Evolutionary conservation across 2,329 filamentous ascomycete genomes (phyloP), one percentile per base, ranked within the genome.

Genomic region (Penicillium sp.): DNA sequence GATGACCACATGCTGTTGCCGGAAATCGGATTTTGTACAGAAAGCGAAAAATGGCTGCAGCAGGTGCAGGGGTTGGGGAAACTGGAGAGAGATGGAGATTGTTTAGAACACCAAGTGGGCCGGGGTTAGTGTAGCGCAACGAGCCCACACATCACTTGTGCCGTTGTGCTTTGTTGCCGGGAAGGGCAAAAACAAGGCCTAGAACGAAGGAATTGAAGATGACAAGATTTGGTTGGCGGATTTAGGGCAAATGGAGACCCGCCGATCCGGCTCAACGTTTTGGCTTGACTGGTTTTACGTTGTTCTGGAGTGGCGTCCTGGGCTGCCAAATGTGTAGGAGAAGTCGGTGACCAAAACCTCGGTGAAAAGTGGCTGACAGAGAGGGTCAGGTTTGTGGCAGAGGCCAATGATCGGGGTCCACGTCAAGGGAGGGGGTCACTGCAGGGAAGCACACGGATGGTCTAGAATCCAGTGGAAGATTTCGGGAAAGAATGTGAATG

Each of bases 1-100:
- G 66, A 68, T 62, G 60, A 66, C 68, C 72, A 73, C 72, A 74
- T 74, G 70, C 70, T 72, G 69, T 38, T 44, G 48, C 49, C 43
- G 31, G 42, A 47, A 58, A 51, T 48, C 25, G 44, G 53, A 43
- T 42, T 31, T 36, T 47, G 51, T 42, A 53, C 49, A 42, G 42
- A 53, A 52, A 53, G 35, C 42, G 43, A 53, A 41, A 29, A 35
- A 45, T 27, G 33, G 35, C 58, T 54, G 56, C 55, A 52, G 54
- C 50, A 39, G 35, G 35, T 49, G 49, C 58, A 61, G 55, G 53
- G 44, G 50, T 33, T 52, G 33, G 51, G 49, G 44, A 61, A 56
- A 51, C 53, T 62, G 51, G 55, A 55, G 58, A 58, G 25, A 48
- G 41, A 55, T 58, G 56, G 48, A 55, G 53, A 47, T 50, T 55